Base-by-base conservation (phyloP, 1,284 basidiomycete species). In the Boletus smithii region DNA sequence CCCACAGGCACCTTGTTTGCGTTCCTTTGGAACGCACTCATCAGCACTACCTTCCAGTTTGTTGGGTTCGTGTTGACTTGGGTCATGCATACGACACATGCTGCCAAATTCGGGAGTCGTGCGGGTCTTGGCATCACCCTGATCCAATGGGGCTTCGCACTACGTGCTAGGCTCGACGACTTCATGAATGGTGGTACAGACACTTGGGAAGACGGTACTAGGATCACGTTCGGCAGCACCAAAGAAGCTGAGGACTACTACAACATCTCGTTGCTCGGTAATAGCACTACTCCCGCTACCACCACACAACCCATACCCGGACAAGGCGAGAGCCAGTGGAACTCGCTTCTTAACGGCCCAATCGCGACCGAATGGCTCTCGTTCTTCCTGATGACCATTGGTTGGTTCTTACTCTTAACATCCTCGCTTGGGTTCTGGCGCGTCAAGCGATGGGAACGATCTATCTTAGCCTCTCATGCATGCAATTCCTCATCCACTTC, bases 41-140 rank as follows among this genome's bases (percentile, higher is more conserved):
- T 99, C 49, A 94, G 91, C 39, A 82, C 93, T 56, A 92, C 91
- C 30, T 99, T 99, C 85, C 94, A 97, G 71, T 97, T 98, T 62
- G 86, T 98, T 57, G 95, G 93, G 38, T 97, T 97, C 80, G 80
- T 95, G 51, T 82, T 97, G 67, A 95, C 94, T 8, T 97, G 93
- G 67, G 84, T 97, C 48, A 78, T 97, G 22, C 92, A 94, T 66
- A 92, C 90, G 5, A 95, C 95, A 1, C 97, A 99, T 65, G 92
- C 97, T 5, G 94, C 93, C 16, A 91, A 95, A 60, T 85, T 92
- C 56, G 95, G 95, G 40, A 93, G 92, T 33, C 85, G 95, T 37
- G 95, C 94, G 1, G 95, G 95, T 26, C 78, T 99, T 30, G 95
- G 95, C 20, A 78, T 98, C 53, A 98, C 97, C 1, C 77, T 99